Conservation (phyloP, 257 asterid genomes). For the Cruciata laevipes region DNA sequence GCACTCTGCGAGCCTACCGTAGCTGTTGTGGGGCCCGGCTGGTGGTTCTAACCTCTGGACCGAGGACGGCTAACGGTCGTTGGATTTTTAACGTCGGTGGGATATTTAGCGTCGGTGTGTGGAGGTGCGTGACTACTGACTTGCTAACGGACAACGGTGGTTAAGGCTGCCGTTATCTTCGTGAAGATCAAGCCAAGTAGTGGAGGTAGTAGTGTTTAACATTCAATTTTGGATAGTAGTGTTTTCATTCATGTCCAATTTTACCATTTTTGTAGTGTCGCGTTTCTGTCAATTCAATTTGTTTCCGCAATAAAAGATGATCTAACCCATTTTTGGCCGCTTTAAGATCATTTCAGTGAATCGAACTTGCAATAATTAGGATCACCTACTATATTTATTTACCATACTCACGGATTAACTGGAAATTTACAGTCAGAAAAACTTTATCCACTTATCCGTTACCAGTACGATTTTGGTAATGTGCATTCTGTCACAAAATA, state of each 20-base stretch:
- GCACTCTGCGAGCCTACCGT: neutral
- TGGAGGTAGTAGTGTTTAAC: too few species aligned
- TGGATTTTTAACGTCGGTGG: neutral
- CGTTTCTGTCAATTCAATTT: neutral
- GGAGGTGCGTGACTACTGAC: too few species aligned
- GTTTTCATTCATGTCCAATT: neutral
- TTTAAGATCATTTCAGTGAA: too few species aligned
- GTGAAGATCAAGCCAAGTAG: neutral
- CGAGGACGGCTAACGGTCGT: slow-evolving; percentile 15
- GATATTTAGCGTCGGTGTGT: too few species aligned
- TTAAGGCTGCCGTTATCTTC: neutral
- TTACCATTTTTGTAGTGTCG: neutral
- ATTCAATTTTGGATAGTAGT: neutral
- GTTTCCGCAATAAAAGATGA: neutral
- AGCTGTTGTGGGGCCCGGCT: slow-evolving; percentile 9
- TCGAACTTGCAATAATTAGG: neutral
- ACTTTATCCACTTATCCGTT: neutral
- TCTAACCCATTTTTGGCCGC: neutral
- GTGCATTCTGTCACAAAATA: neutral
- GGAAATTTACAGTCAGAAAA: too few species aligned
- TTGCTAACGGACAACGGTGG: neutral
- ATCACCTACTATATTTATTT: neutral
- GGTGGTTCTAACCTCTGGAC: slow-evolving; percentile 1
- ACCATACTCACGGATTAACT: too few species aligned
- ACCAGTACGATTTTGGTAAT: neutral